Base-by-base conservation (phyloP, 116 monocot genomes). In the Posidonia oceanica region DNA sequence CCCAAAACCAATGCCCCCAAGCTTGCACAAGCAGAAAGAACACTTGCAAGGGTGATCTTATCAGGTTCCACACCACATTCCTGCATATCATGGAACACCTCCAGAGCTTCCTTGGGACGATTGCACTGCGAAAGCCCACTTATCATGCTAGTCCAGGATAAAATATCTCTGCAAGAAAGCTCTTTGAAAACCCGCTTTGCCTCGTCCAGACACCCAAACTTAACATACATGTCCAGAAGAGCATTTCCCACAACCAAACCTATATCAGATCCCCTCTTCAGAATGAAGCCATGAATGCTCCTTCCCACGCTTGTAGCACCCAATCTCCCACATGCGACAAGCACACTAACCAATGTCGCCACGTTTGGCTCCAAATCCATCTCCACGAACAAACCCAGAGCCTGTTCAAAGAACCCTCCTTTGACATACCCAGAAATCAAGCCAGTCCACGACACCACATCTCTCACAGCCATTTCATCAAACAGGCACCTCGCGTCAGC, bases 141-240 rank as follows among this genome's bases (percentile, higher is more conserved):
- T 63, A 93, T 82, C 14, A 88, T 55, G 69, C 78, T 80, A 15
- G 88, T 93, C 88, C 93, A 93, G 0, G 88, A 84, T 61, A 93
- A 62, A 1, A 86, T 54, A 52, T 93, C 93, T 61, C 68, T 84
- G 6, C 57, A 16, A 38, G 69, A 70, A 59, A 92, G 79, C 52
- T 76, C 78, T 36, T 78, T 39, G 54, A 92, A 92, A 0, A 88
- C 63, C 75, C 10, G 36, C 61, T 52, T 83, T 0, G 84, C 88
- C 39, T 82, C 86, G 40, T 75, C 84, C 58, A 88, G 36, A 15
- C 42, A 39, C 69, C 78, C 76, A 20, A 84, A 88, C 59, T 92
- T 92, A 39, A 78, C 76, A 63, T 92, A 88, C 88, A 92, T 88
- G 72, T 86, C 86, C 61, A 92, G 55, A 67, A 92, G 80, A 14